Evolutionary conservation across 352 stramenopile species (phyloP).

Genomic region (Peronosclerospora sorghi): DNA sequence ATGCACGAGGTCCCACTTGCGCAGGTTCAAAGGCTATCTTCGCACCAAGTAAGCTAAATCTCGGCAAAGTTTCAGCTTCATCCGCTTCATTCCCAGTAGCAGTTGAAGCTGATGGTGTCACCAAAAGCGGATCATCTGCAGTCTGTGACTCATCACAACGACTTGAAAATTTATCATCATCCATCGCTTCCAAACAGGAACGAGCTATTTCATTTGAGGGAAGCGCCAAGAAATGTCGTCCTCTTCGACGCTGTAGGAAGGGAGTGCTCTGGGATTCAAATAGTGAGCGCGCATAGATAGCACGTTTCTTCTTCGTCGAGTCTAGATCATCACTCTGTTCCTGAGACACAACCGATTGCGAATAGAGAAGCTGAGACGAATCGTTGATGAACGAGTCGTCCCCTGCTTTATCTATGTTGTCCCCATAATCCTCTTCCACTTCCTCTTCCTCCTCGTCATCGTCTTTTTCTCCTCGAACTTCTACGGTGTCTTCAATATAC

Average conservation of each 20-base stretch:
- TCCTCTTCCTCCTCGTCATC: conserved; percentile 54
- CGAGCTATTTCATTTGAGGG: conserved; percentile 48
- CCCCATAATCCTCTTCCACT: too few species aligned
- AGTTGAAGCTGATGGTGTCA: not conserved
- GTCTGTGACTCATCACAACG: too few species aligned
- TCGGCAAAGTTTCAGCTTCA: conserved; percentile 14
- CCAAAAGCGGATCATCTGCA: not conserved
- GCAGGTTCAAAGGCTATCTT: conserved; percentile 1
- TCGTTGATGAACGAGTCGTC: conserved; percentile 78
- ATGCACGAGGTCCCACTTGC: conserved; percentile 2
- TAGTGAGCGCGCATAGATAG: conserved; percentile 62
- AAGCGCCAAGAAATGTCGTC: conserved; percentile 25
- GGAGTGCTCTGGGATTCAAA: conserved; percentile 43
- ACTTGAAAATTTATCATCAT: conserved; percentile 1
- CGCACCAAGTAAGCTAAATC: conserved; percentile 18
- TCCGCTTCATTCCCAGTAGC: conserved; percentile 3
- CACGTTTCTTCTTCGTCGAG: conserved; percentile 30
- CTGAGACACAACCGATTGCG: conserved; percentile 26
- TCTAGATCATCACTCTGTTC: conserved; percentile 7
- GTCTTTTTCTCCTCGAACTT: conserved; percentile 36
- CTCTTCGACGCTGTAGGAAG: conserved; percentile 23
- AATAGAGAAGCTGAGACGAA: conserved; percentile 74
- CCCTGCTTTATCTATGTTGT: conserved; percentile 33
- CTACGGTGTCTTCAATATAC: conserved; percentile 61
- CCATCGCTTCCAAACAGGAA: conserved; percentile 45